Conservation (phyloP, 768 basidiomycete species). For the Lactarius deliciosus region DNA sequence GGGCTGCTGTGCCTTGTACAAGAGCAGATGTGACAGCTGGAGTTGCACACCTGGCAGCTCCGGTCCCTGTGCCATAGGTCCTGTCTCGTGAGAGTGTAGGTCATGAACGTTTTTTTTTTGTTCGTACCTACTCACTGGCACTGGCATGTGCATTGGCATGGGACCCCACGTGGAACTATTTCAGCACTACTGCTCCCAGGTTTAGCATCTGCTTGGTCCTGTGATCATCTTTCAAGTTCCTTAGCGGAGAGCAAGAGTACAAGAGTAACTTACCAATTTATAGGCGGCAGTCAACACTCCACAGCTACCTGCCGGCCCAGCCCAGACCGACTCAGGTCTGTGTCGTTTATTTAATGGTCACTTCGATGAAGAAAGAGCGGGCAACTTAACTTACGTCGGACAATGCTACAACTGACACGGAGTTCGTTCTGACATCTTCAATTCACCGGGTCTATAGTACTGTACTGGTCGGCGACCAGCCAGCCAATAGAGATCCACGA, state of each 20-base stretch:
- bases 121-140: neutral
- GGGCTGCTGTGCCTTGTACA: neutral
- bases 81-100: too few relatives aligned
- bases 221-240: neutral
- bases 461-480: too few relatives aligned
- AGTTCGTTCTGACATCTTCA: too few relatives aligned
- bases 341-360: neutral
- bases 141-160: neutral
- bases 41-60: neutral
- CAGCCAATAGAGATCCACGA: too few relatives aligned
- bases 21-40: neutral
- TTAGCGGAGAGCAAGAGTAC: neutral
- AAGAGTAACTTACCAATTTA: neutral
- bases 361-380: too few relatives aligned
- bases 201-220: neutral
- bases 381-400: too few relatives aligned
- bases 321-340: neutral
- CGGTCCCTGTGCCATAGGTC: too few relatives aligned
- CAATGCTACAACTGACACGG: too few relatives aligned
- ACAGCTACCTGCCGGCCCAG: neutral
- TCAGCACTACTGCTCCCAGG: neutral
- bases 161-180: neutral
- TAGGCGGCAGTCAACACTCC: neutral
- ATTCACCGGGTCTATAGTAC: too few relatives aligned
- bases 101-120: neutral